Evolutionary conservation across 257 asterid genomes (phyloP), one percentile per base, ranked within the genome.

Genomic region (Solanum piurae): DNA sequence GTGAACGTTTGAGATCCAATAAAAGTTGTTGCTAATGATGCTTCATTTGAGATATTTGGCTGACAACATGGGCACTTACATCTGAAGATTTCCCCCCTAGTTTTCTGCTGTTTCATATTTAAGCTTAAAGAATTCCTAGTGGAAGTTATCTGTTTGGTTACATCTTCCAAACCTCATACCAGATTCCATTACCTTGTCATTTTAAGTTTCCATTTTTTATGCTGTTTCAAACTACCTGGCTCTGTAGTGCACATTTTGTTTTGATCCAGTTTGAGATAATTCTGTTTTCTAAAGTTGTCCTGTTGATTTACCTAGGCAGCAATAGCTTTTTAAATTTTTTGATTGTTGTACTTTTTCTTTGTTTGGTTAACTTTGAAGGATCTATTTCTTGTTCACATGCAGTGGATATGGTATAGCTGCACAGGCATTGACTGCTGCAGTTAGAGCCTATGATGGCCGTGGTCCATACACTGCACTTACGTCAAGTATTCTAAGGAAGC

Each of bases 331-430:
- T 49, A 49, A 29, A 5, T 0, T 6, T 9, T 29, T 82, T 29
- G 44, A 16, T 29, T 29, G 69, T 82, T 82, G 25, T 18, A 31
- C 69, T 16, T 82, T 80, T 38, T 60, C 40, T 29, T 34, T 46
- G 68, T 21, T 37, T 55, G 16, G 55, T 27, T 80, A 38, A 77
- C 25, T 40, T 29, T 73, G 44, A 71, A 80, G 55, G 73, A 80
- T 64, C 86, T 66, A 27, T 16, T 73, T 87, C 29, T 83, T 85
- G 69, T 38, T 80, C 68, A 84, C 90, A 83, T 92, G 93, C 94
- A 95, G 98, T 90, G 98, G 95, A n/a, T 95, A 94, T 91, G 98
- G 96, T 60, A 95, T 95, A 89, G 91, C 95, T 88, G 97, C 98
- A 49, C 98, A 92, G 89, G 98, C 98, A 72, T 89, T 95, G 91